These are phyloP conservation scores for Beauveria brongniartii DNA, from an alignment of 2,329 filamentous ascomycete species.

Conservation along the genomic window DNA sequence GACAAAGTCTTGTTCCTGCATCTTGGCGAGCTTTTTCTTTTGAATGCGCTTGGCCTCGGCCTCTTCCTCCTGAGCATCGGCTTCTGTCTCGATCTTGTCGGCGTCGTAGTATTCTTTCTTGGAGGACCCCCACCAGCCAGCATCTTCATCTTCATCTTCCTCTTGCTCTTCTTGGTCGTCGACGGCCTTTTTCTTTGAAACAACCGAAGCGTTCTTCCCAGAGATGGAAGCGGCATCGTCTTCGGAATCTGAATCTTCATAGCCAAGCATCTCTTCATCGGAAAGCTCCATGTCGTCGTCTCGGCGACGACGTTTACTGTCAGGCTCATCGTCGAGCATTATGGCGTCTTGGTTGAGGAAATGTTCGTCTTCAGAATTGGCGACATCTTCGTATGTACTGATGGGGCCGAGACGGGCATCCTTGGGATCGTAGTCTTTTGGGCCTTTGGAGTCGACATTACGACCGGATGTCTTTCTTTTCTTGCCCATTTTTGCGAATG, in stretches of 20 bases:
- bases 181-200: slow-evolving; percentile 26
- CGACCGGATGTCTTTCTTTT: slow-evolving; percentile 62
- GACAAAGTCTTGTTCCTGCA: slow-evolving; percentile 87
- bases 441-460: slow-evolving; percentile 36
- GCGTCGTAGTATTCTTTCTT: slow-evolving; percentile 91
- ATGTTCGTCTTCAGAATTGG: slow-evolving; percentile 91
- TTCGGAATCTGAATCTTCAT: slow-evolving; percentile 34
- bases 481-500: slow-evolving; percentile 44
- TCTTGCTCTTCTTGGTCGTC: slow-evolving; percentile 46
- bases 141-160: slow-evolving; percentile 40
- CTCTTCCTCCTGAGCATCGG: slow-evolving; percentile 79
- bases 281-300: slow-evolving; percentile 57
- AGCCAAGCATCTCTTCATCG: slow-evolving; percentile 53
- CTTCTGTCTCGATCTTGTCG: slow-evolving; percentile 60
- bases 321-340: slow-evolving; percentile 71
- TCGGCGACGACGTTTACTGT: slow-evolving; percentile 68
- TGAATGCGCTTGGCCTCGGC: slow-evolving; percentile 80
- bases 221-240: slow-evolving; percentile 36
- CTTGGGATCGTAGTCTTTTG: slow-evolving; percentile 44
- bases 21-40: slow-evolving; percentile 80
- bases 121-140: slow-evolving; percentile 77
- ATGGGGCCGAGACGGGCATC: slow-evolving; percentile 56
- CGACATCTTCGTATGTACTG: slow-evolving; percentile 70
- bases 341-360: slow-evolving; percentile 81
- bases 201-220: slow-evolving; percentile 17